Conservation (phyloP, 352 stramenopile genomes). For the Globisporangium paddicum region DNA sequence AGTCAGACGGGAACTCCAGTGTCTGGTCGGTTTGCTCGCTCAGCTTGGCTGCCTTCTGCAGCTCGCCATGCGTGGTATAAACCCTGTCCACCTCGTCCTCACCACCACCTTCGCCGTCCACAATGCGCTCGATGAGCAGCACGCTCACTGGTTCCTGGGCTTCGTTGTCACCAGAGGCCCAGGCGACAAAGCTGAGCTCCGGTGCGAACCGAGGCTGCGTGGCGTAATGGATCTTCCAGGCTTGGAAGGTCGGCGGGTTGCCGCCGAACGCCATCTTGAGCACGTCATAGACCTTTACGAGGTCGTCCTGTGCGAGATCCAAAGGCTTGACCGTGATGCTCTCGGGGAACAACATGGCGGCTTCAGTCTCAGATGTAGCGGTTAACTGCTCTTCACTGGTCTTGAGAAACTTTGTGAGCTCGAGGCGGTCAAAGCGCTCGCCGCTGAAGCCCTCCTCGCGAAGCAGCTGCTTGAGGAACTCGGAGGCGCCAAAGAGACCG, state of each 20-base stretch:
- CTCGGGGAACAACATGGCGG: neutral
- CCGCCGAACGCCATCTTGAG: constrained; percentile 11
- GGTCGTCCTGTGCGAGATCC: neutral
- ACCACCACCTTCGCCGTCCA: constrained; percentile 2
- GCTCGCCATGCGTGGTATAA: neutral
- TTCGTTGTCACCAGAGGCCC: neutral
- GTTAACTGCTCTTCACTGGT: neutral
- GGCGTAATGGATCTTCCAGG: constrained; percentile 16
- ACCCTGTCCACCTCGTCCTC: neutral
- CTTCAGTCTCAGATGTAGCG: neutral
- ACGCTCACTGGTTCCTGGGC: neutral
- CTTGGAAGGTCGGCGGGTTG: constrained; percentile 6
- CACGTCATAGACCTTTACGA: constrained; percentile 10
- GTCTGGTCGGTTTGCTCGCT: neutral
- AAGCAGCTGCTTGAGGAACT: neutral
- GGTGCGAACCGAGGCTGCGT: constrained; percentile 13
- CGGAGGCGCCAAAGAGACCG: neutral
- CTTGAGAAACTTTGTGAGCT: neutral
- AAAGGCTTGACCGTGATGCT: neutral
- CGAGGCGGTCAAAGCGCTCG: neutral
- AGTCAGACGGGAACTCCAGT: neutral
- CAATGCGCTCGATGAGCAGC: neutral
- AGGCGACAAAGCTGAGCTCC: constrained; percentile 13
- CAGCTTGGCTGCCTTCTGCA: neutral
- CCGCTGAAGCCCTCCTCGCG: neutral